phyloP scores from a whole-genome alignment of 2,329 filamentous ascomycete genomes.

The Aspergillus quadrilineatus region DNA sequence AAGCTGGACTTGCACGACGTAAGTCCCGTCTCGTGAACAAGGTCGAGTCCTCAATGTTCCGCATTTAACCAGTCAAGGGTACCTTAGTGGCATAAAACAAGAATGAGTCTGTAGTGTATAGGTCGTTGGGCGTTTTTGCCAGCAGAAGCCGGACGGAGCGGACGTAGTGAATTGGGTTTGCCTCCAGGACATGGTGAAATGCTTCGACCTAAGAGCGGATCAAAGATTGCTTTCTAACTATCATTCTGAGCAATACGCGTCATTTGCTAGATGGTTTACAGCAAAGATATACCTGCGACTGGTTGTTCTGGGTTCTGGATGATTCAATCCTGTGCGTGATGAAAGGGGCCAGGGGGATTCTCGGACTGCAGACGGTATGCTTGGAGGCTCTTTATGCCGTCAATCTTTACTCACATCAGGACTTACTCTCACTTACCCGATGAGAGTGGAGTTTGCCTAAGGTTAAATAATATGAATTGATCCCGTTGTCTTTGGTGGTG shows the following conservation, averaged over 20 bases:
- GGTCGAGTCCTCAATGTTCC: constrained; percentile 50
- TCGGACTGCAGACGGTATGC: constrained; percentile 50
- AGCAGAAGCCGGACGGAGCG: constrained; percentile 55
- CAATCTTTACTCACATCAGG: background rate
- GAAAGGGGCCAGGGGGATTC: constrained; percentile 54
- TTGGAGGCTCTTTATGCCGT: constrained; percentile 43
- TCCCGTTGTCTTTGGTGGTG: constrained; percentile 32
- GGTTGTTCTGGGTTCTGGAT: constrained; percentile 48
- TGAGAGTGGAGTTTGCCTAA: constrained; percentile 35
- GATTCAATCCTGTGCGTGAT: constrained; percentile 63
- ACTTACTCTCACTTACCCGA: background rate
- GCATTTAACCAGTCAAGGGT: constrained; percentile 47
- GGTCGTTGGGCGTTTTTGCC: constrained; percentile 60
- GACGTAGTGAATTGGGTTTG: constrained; percentile 46
- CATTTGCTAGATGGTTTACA: constrained; percentile 59
- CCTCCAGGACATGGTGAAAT: constrained; percentile 54
- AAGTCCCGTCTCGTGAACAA: constrained; percentile 49
- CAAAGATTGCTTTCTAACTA: constrained; percentile 28
- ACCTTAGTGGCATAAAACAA: constrained; percentile 61
- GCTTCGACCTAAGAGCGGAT: constrained; percentile 58
- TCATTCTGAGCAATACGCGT: constrained; percentile 30
- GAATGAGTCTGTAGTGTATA: constrained; percentile 49
- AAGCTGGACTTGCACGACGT: constrained; percentile 49
- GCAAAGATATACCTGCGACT: constrained; percentile 57
- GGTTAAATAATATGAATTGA: constrained; percentile 55